These are phyloP conservation scores for Magnusiomyces clavatus DNA, from an alignment of 1,139 yeast species.

Conservation along the genomic window DNA sequence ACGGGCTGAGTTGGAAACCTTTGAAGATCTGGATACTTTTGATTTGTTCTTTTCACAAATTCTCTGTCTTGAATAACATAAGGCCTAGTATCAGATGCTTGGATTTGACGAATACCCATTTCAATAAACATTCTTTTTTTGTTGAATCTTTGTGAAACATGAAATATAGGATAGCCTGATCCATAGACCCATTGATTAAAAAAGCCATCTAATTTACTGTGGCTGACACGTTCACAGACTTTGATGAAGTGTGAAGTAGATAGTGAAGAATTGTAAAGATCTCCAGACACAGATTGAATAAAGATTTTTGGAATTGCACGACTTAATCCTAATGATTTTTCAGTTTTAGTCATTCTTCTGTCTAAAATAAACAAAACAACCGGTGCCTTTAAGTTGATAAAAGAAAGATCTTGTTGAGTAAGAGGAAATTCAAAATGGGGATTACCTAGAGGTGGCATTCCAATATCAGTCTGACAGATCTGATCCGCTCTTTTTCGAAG, in stretches of 20 bases:
- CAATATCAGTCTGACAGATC: slow-evolving; percentile 66
- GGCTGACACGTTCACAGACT: slow-evolving; percentile 89
- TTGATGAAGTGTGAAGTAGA: slow-evolving; percentile 82
- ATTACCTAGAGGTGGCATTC: slow-evolving; percentile 71
- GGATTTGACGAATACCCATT: slow-evolving; percentile 89
- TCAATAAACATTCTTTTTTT: slow-evolving; percentile 91
- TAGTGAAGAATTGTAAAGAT: slow-evolving; percentile 67
- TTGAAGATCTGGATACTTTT: slow-evolving; percentile 24
- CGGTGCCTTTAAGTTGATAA: slow-evolving; percentile 74
- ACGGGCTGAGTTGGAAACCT: slow-evolving; percentile 31
- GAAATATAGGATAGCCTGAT: slow-evolving; percentile 80
- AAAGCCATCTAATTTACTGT: slow-evolving; percentile 72
- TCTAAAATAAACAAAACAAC: slow-evolving; percentile 78
- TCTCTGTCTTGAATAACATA: slow-evolving; percentile 34
- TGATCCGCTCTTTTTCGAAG: slow-evolving; percentile 58
- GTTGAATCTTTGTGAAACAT: slow-evolving; percentile 86
- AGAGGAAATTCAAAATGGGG: slow-evolving; percentile 65
- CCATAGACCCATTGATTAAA: slow-evolving; percentile 93
- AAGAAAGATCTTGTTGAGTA: slow-evolving; percentile 52
- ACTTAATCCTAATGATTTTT: slow-evolving; percentile 83
- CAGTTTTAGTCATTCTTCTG: slow-evolving; percentile 91
- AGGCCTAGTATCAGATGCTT: slow-evolving; percentile 47
- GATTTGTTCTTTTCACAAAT: slow-evolving; percentile 38
- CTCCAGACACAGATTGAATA: slow-evolving; percentile 94
- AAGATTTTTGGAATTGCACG: slow-evolving; percentile 88